Conservation (phyloP, 371 early-diverging fungal genomes). For the Mortierella sp. region DNA sequence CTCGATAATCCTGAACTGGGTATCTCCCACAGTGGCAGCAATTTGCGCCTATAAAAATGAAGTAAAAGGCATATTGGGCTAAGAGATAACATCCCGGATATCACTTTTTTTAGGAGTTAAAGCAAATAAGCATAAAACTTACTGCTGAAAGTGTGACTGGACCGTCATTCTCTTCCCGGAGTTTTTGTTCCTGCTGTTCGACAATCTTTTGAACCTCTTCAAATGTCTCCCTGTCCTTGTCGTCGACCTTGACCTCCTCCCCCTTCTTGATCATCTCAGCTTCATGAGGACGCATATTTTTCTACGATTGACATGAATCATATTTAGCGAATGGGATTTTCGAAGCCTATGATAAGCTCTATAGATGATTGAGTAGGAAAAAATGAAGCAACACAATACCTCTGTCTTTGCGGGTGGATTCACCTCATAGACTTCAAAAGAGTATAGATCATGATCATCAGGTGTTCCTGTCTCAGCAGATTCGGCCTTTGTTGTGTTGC, state of each 20-base stretch:
- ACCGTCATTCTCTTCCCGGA: constrained; percentile 34
- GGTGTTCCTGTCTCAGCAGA: constrained; percentile 23
- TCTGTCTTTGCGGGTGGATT: constrained; percentile 69
- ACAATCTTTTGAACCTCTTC: constrained; percentile 48
- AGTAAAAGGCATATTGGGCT: background rate
- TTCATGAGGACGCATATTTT: constrained; percentile 67
- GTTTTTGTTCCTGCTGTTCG: constrained; percentile 34
- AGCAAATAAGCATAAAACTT: constrained; percentile 5
- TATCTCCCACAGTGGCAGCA: constrained; percentile 63
- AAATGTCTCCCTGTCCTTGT: constrained; percentile 33
- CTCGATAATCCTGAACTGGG: constrained; percentile 78
- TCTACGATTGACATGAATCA: constrained; percentile 30
- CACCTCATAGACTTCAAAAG: constrained; percentile 81
- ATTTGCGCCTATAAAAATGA: constrained; percentile 25
- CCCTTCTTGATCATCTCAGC: constrained; percentile 70
- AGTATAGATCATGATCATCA: constrained; percentile 86
- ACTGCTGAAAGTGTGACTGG: constrained; percentile 20
- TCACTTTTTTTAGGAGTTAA: background rate
- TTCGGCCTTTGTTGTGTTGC: constrained; percentile 36
- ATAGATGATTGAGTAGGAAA: background rate
- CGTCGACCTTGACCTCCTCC: constrained; percentile 61
- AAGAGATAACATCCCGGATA: background rate
- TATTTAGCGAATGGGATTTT: background rate
- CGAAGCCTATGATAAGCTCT: too few species aligned
- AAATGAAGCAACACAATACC: constrained; percentile 40